Percentiles rank a stretch among this genome's conserved stretches.
Evolutionary conservation across 1,284 basidiomycete genomes (phyloP).

Genomic region (Ustilago cynodontis): DNA sequence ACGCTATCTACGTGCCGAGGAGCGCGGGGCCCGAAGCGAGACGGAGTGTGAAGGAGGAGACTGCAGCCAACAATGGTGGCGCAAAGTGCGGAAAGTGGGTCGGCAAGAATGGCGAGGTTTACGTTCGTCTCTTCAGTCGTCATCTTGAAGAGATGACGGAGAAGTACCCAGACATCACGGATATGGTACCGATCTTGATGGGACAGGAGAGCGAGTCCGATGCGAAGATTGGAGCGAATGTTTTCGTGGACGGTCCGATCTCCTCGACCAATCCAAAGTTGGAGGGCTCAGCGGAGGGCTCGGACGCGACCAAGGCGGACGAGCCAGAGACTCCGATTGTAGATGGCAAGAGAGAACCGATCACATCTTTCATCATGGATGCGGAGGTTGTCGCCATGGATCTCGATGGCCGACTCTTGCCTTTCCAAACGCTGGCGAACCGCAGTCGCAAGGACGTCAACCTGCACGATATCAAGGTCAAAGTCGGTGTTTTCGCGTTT

Average conservation of each 20-base stretch:
- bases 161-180: constrained; percentile 88
- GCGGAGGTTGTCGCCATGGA: constrained; percentile 76
- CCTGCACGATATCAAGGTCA: constrained; percentile 64
- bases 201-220: constrained; percentile 46
- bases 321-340: background rate
- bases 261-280: background rate
- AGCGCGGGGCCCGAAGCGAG: constrained; percentile 42
- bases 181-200: constrained; percentile 69
- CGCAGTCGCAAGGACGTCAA: constrained; percentile 66
- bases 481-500: constrained; percentile 66
- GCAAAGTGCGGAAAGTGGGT: constrained; percentile 60
- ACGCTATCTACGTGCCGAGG: constrained; percentile 72
- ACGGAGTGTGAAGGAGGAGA: constrained; percentile 34
- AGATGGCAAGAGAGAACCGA: constrained; percentile 12
- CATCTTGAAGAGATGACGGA: constrained; percentile 92
- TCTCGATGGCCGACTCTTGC: constrained; percentile 58
- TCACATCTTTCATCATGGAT: constrained; percentile 82
- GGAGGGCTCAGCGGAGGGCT: background rate
- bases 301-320: background rate
- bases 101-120: constrained; percentile 66
- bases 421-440: constrained; percentile 62
- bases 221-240: constrained; percentile 15
- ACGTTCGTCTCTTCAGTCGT: constrained; percentile 83
- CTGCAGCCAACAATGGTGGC: constrained; percentile 10
- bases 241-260: constrained; percentile 1